phyloP scores from a whole-genome alignment of 306 rosid species.

The Heteromeles arbutifolia region DNA sequence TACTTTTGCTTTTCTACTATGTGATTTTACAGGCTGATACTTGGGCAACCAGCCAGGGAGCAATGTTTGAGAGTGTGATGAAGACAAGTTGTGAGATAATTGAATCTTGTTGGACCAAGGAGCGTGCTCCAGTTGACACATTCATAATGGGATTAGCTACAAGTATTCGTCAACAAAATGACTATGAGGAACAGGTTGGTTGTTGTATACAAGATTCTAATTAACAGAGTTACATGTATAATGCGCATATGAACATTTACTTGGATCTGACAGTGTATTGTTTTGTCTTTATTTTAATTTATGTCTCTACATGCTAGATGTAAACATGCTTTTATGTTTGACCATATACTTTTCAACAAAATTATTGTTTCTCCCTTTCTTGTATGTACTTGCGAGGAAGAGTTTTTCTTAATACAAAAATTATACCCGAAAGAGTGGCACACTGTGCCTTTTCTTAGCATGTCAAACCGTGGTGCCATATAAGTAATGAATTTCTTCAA shows the following conservation, averaged over 20 bases:
- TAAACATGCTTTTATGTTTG: neutral
- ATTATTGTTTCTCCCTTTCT: neutral
- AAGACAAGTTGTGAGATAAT: conserved; percentile 79
- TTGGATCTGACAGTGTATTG: neutral
- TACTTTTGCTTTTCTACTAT: conserved; percentile 8
- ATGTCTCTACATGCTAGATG: neutral
- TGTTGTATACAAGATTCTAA: conserved; percentile 10
- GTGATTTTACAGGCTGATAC: conserved; percentile 63
- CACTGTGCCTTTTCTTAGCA: neutral
- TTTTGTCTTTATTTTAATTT: neutral
- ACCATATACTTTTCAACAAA: neutral
- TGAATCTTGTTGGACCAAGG: conserved; percentile 93
- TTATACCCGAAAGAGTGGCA: neutral
- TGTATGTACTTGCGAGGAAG: neutral
- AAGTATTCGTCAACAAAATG: conserved; percentile 90
- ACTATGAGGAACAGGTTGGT: conserved; percentile 82
- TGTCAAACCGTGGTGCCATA: neutral
- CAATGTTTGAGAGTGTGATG: conserved; percentile 82
- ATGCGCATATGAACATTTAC: neutral
- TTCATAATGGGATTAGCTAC: conserved; percentile 94
- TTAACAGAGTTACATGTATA: neutral
- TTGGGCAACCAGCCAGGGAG: conserved; percentile 81
- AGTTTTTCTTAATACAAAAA: neutral
- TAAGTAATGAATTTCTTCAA: neutral
- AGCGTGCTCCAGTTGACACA: conserved; percentile 94